Conservation (phyloP, 176 grass and related monocot species). For the Eleusine indica region DNA sequence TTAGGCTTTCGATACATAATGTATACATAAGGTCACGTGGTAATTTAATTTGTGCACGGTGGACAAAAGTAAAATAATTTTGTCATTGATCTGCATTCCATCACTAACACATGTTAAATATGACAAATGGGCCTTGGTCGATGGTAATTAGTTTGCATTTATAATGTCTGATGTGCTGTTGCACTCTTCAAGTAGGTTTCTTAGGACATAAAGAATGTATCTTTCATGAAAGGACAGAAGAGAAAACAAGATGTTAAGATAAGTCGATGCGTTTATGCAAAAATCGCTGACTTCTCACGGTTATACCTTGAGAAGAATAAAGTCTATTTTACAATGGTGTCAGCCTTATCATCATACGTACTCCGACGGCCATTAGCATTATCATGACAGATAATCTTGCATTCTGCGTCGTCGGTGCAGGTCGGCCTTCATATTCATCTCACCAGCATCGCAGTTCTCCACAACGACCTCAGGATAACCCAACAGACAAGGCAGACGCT, state of each 20-base stretch:
- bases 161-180: neutral
- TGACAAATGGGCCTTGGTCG: neutral
- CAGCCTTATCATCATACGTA: neutral
- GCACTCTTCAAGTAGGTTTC: neutral
- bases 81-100: neutral
- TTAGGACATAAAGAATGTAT: neutral
- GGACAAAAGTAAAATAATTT: neutral
- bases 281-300: neutral
- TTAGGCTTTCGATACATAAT: too few relatives aligned
- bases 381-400: conserved; percentile 47
- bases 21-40: too few relatives aligned
- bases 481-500: conserved; percentile 15
- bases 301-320: neutral
- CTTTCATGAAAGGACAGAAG: neutral
- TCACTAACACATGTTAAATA: neutral
- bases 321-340: neutral
- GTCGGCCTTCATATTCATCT: conserved; percentile 9
- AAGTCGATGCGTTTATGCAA: neutral
- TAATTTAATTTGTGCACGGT: neutral
- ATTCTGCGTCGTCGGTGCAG: conserved; percentile 26
- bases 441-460: too few relatives aligned
- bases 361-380: conserved; percentile 1
- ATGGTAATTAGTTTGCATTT: neutral
- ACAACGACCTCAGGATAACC: conserved; percentile 37
- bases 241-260: neutral